Evolutionary conservation across 345 rosid species (phyloP).

Genomic region (Citropsis articulata): DNA sequence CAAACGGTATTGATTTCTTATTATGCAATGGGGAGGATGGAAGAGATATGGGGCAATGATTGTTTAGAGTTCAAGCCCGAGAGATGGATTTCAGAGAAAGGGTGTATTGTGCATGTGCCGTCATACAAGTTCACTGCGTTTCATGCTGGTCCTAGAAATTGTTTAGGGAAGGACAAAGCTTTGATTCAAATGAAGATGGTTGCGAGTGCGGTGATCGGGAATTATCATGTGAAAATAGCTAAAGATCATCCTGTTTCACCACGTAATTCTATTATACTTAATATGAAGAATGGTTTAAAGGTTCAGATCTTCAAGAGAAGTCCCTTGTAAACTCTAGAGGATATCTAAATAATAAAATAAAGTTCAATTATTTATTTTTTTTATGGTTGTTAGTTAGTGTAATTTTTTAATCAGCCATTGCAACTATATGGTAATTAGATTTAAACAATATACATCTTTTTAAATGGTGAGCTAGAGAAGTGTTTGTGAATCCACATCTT

Average conservation of each 20-base stretch:
- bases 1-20: slow-evolving; percentile 12
- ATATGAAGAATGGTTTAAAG: slow-evolving; percentile 6
- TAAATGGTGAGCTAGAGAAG: too few species aligned
- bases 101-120: slow-evolving; percentile 16
- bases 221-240: slow-evolving; percentile 16
- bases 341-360: neutral
- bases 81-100: neutral
- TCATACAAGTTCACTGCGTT: slow-evolving; percentile 21
- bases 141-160: slow-evolving; percentile 26
- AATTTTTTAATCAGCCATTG: too few species aligned
- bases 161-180: slow-evolving; percentile 19
- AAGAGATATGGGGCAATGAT: slow-evolving; percentile 32
- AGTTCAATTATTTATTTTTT: too few species aligned
- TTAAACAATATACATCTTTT: too few species aligned
- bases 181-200: slow-evolving; percentile 20
- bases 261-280: slow-evolving; percentile 1
- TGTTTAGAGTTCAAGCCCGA: slow-evolving; percentile 23
- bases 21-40: slow-evolving; percentile 27
- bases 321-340: neutral
- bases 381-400: too few species aligned
- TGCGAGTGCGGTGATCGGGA: neutral
- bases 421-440: too few species aligned
- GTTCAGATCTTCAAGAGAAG: neutral
- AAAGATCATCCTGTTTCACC: slow-evolving; percentile 12
- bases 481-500: too few species aligned